A percentile compares a stretch with the other conserved stretches of the same genome.
phyloP scores from a whole-genome alignment of 495 filamentous ascomycete species.

The Astrocystis sublimbata region DNA sequence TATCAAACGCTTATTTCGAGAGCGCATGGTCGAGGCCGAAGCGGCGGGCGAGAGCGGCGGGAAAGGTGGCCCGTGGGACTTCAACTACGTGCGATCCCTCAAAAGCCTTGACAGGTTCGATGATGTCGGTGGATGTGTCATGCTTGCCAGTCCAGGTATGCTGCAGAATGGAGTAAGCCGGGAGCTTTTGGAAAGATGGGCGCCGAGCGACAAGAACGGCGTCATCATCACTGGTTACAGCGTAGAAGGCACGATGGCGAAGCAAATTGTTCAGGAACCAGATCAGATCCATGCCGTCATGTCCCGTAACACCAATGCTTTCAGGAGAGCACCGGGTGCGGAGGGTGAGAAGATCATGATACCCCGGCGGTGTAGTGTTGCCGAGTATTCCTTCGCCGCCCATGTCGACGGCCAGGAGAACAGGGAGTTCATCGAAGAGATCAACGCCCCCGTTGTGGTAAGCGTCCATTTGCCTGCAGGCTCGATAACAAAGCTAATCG shows the following conservation, averaged over 20 bases:
- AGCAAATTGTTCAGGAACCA: conserved; percentile 88
- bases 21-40: conserved; percentile 85
- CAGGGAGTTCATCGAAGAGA: conserved; percentile 89
- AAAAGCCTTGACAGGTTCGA: conserved; percentile 94
- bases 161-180: conserved; percentile 91
- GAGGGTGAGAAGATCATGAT: conserved; percentile 84
- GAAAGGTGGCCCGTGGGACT: conserved; percentile 91
- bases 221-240: conserved; percentile 97
- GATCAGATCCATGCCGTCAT: conserved; percentile 91
- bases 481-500: neutral
- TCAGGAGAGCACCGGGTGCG: conserved; percentile 56
- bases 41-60: conserved; percentile 67
- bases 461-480: conserved; percentile 35
- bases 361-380: conserved; percentile 83
- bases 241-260: conserved; percentile 98
- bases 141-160: conserved; percentile 98
- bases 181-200: conserved; percentile 92
- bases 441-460: conserved; percentile 87
- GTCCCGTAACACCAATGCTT: conserved; percentile 61
- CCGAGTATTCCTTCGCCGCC: conserved; percentile 92
- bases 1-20: conserved; percentile 85
- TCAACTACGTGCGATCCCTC: conserved; percentile 84
- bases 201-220: conserved; percentile 90
- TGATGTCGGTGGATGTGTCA: conserved; percentile 92
- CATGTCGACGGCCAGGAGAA: conserved; percentile 98